A percentile compares a stretch with the other conserved stretches of the same genome.
phyloP scores from a whole-genome alignment of 2,329 filamentous ascomycete genomes.

The Diaporthe humulicola region DNA sequence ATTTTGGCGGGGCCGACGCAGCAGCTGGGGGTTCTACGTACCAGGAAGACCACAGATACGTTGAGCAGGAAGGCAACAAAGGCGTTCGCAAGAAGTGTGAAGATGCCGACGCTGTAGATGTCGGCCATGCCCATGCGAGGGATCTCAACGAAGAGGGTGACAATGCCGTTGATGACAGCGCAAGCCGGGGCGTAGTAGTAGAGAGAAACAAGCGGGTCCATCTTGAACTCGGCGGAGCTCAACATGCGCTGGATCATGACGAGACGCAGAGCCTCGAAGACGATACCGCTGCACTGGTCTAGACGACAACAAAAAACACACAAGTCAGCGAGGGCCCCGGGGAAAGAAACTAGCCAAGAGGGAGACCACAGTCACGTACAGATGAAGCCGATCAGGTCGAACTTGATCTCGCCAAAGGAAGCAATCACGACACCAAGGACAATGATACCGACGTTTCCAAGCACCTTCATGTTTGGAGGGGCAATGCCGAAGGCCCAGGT shows the following conservation, averaged over 20 bases:
- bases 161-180: constrained; percentile 79
- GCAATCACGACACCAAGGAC: constrained; percentile 92
- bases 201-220: constrained; percentile 86
- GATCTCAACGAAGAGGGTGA: constrained; percentile 78
- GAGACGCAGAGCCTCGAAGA: constrained; percentile 82
- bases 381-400: constrained; percentile 80
- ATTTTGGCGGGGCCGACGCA: not conserved
- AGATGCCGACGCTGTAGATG: constrained; percentile 76
- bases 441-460: constrained; percentile 90
- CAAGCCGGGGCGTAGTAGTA: constrained; percentile 88
- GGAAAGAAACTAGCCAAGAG: not conserved
- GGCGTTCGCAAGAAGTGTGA: constrained; percentile 78
- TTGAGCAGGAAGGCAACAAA: constrained; percentile 81
- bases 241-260: constrained; percentile 84
- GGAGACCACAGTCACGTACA: constrained; percentile 51
- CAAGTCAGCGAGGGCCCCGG: not conserved
- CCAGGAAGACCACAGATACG: constrained; percentile 83
- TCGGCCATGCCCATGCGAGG: constrained; percentile 75
- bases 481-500: constrained; percentile 87
- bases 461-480: constrained; percentile 82
- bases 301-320: not conserved
- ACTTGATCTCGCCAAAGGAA: constrained; percentile 91
- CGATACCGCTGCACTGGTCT: constrained; percentile 79
- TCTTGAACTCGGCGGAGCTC: constrained; percentile 84
- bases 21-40: constrained; percentile 57